Evolutionary conservation across 1,139 yeast genomes (phyloP).

Genomic region (Zygotorulaspora mrakii): DNA sequence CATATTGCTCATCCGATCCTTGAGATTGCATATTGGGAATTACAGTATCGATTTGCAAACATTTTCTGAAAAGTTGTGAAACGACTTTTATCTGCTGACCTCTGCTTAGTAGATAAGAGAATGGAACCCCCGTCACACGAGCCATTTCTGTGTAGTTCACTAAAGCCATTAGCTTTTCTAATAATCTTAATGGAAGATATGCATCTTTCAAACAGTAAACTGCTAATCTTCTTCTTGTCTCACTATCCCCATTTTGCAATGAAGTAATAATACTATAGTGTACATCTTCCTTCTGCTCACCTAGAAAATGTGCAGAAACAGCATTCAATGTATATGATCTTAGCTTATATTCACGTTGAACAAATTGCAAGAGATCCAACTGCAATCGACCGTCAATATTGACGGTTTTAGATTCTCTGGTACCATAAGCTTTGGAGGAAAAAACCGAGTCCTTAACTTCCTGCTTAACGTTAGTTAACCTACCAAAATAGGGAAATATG

Average conservation of each 20-base stretch:
- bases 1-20: constrained; percentile 85
- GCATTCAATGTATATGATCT: constrained; percentile 94
- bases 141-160: constrained; percentile 99
- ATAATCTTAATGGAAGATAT: constrained; percentile 76
- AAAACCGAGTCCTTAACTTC: constrained; percentile 78
- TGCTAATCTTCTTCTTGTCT: constrained; percentile 90
- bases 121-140: constrained; percentile 98
- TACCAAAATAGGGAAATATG: constrained; percentile 82
- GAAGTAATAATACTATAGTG: constrained; percentile 96
- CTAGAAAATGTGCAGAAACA: constrained; percentile 89
- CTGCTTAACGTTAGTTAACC: constrained; percentile 64
- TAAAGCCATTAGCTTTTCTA: constrained; percentile 92
- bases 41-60: constrained; percentile 77
- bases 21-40: constrained; percentile 87
- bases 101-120: constrained; percentile 78
- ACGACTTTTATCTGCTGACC: constrained; percentile 98
- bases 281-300: constrained; percentile 97
- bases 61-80: constrained; percentile 90
- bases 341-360: constrained; percentile 90
- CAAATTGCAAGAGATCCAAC: constrained; percentile 84
- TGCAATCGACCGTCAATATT: constrained; percentile 97
- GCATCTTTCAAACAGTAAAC: constrained; percentile 98
- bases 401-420: constrained; percentile 85
- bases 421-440: constrained; percentile 94
- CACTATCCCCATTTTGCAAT: constrained; percentile 85